Evolutionary conservation across 164 flowering plant species (phyloP).

Genomic region (Berberis vulgaris): DNA sequence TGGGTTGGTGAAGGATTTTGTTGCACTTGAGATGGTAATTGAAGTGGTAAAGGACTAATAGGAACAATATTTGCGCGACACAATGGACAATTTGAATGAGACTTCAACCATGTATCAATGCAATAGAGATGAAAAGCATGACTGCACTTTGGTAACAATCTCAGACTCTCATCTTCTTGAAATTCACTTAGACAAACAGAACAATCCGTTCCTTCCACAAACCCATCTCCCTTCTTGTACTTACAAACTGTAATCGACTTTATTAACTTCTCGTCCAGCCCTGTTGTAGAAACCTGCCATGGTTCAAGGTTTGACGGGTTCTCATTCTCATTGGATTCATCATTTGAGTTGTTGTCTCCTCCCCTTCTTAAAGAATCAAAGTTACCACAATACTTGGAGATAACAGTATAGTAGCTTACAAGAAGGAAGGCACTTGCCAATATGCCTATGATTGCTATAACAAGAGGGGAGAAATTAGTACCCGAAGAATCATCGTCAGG

Average conservation of each 20-base stretch:
- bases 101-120: conserved; percentile 79
- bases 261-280: conserved; percentile 67
- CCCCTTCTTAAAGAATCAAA: conserved; percentile 12
- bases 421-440: conserved; percentile 67
- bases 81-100: conserved; percentile 76
- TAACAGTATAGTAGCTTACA: conserved; percentile 53
- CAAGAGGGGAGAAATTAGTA: conserved; percentile 58
- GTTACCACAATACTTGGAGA: conserved; percentile 54
- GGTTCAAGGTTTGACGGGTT: conserved; percentile 28
- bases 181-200: conserved; percentile 79
- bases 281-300: conserved; percentile 33
- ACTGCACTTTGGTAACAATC: conserved; percentile 76
- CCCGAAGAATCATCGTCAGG: conserved; percentile 30
- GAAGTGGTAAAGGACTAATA: conserved; percentile 13
- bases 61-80: conserved; percentile 53
- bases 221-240: conserved; percentile 59
- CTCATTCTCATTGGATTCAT: conserved; percentile 23
- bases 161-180: conserved; percentile 52
- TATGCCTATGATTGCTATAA: conserved; percentile 65
- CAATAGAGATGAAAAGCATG: conserved; percentile 82
- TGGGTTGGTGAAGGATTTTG: conserved; percentile 5
- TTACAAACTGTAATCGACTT: conserved; percentile 53
- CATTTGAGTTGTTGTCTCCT: conserved; percentile 8
- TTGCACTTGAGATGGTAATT: conserved; percentile 12
- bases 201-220: conserved; percentile 70